Conservation (phyloP, 1,284 basidiomycete species). For the Apiotrichum gracile region DNA sequence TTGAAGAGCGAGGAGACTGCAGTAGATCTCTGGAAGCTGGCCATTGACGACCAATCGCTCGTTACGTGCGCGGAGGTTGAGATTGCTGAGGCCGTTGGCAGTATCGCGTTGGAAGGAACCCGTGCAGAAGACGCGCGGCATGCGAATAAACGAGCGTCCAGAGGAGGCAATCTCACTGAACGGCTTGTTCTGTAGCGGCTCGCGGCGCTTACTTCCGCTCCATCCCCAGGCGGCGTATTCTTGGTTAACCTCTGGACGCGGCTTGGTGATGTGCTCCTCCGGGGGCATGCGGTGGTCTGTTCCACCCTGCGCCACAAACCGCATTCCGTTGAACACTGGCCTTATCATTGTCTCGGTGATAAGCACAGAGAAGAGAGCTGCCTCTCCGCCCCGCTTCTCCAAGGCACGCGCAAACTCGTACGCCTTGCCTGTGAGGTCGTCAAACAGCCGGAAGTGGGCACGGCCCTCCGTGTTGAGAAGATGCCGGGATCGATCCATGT, state of each 20-base stretch:
- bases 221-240: slow-evolving; percentile 38
- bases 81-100: slow-evolving; percentile 13
- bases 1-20: slow-evolving; percentile 60
- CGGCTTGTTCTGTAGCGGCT: neutral
- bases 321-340: slow-evolving; percentile 41
- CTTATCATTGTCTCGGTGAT: slow-evolving; percentile 29
- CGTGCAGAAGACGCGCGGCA: slow-evolving; percentile 32
- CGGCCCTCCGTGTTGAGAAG: slow-evolving; percentile 50
- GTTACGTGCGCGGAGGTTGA: slow-evolving; percentile 25
- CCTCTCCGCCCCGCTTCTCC: slow-evolving; percentile 33
- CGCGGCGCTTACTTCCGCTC: slow-evolving; percentile 2
- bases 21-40: slow-evolving; percentile 69
- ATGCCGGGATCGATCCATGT: slow-evolving; percentile 47
- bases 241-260: slow-evolving; percentile 9
- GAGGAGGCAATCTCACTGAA: neutral
- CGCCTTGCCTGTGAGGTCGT: slow-evolving; percentile 59
- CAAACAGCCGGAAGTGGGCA: slow-evolving; percentile 50
- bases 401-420: slow-evolving; percentile 52
- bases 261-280: neutral
- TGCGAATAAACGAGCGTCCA: slow-evolving; percentile 37
- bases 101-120: slow-evolving; percentile 19
- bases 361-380: slow-evolving; percentile 35
- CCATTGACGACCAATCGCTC: slow-evolving; percentile 49
- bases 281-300: slow-evolving; percentile 10
- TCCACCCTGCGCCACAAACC: slow-evolving; percentile 25